Evolutionary conservation across 768 basidiomycete genomes (phyloP), one percentile per base, ranked within the genome.

Genomic region (Leccinum aurantiacum): DNA sequence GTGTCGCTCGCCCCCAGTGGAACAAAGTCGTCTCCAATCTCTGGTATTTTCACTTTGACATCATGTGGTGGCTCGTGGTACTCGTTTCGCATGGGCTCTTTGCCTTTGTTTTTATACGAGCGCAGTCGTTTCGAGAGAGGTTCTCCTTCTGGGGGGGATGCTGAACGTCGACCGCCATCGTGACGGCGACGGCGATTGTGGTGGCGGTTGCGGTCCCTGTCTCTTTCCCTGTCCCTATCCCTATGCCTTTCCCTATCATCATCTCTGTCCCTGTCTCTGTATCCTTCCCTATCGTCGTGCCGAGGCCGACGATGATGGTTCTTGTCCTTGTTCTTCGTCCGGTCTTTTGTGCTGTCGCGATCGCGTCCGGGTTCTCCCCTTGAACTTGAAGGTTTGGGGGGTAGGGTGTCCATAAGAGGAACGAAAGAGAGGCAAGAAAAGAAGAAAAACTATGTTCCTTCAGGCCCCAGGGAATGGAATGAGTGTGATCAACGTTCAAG

Each of bases 101-200:
- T 2, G 22, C 22, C 22, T 22, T 22, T 22, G 22, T 2, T 22
- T 22, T 74, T 74, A 14, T 29, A 62, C 47, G 33, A 56, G 56
- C 65, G 65, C 37, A 50, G 37, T 24, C 67, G 69, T 59, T 71
- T 73, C 4, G 62, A 31, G 6, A 61, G 25, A 24, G 60, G 53
- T 37, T 53, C 41, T n/a, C n/a, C 38, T 4, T 41, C 41, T 44
- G 56, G 5, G 3, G 72, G 73, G 14, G 67, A 64, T 22, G 41
- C 1, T 19, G 70, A 65, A 13, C 63, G 68, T 13, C 57, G 59
- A 49, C 44, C 60, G 35, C 31, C 57, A n/a, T 44, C 41, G 54
- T 14, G 56, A 17, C 47, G 57, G 37, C 15, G 54, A 8, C 47
- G 57, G 37, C 5, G 59, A 19, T 53, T 35, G 11, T 56, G 53